A percentile compares a stretch with the other conserved stretches of the same genome.
Evolutionary conservation across 768 basidiomycete genomes (phyloP).

Genomic region (Tylopilus plumbeoviolaceoides): DNA sequence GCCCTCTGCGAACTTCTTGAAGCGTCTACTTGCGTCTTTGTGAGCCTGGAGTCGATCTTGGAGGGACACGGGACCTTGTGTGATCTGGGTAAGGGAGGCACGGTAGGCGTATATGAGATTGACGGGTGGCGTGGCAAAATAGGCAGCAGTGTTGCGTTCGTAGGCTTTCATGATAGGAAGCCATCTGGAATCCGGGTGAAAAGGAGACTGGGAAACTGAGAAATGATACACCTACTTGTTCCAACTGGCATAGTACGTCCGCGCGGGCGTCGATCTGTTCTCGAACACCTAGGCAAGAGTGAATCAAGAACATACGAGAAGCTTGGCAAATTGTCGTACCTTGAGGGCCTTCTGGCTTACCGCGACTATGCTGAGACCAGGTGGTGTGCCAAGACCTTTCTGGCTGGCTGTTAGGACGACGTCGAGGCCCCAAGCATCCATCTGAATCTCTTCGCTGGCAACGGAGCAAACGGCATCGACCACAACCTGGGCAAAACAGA

Average conservation of each 20-base stretch:
- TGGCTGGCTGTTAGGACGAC: constrained; percentile 83
- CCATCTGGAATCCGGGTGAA: constrained; percentile 49
- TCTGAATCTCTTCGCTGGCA: constrained; percentile 90
- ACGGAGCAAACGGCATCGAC: constrained; percentile 97
- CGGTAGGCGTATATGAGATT: constrained; percentile 92
- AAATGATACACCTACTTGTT: constrained; percentile 48
- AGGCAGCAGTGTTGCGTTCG: constrained; percentile 73
- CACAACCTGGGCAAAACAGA: constrained; percentile 46
- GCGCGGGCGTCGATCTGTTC: constrained; percentile 44
- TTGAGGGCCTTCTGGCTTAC: constrained; percentile 78
- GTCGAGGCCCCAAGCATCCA: constrained; percentile 93
- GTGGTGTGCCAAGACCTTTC: constrained; percentile 91
- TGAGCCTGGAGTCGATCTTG: constrained; percentile 78
- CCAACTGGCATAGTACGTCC: constrained; percentile 89
- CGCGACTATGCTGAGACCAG: constrained; percentile 84
- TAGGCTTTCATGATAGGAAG: constrained; percentile 93
- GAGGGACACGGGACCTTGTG: constrained; percentile 56
- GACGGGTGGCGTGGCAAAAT: constrained; percentile 95
- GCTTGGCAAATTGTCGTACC: constrained; percentile 28
- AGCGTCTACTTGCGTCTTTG: constrained; percentile 55
- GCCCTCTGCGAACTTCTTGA: constrained; percentile 62
- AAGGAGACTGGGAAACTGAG: not conserved
- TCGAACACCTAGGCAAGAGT: constrained; percentile 5
- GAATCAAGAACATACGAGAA: not conserved
- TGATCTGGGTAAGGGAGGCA: constrained; percentile 74